phyloP scores from a whole-genome alignment of 306 rosid genomes.

The Vigna angularis region DNA sequence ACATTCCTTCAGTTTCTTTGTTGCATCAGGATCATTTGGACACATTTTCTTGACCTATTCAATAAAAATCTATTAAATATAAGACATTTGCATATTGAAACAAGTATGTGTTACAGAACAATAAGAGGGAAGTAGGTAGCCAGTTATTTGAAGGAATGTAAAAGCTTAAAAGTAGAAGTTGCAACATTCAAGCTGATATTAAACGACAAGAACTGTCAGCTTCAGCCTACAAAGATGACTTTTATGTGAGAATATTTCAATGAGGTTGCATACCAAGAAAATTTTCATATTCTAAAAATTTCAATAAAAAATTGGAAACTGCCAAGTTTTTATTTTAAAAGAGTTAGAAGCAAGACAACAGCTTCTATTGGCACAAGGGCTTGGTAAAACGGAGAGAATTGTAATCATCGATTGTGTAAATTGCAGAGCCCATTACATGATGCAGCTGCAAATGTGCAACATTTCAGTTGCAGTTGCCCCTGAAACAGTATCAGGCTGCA shows the following conservation, averaged over 20 bases:
- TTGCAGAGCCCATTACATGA: neutral
- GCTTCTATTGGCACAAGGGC: slow-evolving; percentile 17
- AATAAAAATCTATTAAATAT: slow-evolving; percentile 40
- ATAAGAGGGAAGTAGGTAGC: slow-evolving; percentile 6
- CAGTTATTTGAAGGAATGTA: neutral
- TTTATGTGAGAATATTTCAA: slow-evolving; percentile 28
- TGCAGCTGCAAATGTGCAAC: slow-evolving; percentile 6
- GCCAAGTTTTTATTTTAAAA: neutral
- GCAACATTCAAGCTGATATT: neutral
- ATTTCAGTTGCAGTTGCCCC: neutral
- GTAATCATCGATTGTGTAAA: neutral
- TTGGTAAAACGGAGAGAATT: neutral
- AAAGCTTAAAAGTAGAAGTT: slow-evolving; percentile 2
- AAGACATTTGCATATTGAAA: slow-evolving; percentile 17
- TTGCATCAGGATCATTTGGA: slow-evolving; percentile 92
- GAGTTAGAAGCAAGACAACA: neutral
- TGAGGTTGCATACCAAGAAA: slow-evolving; percentile 5
- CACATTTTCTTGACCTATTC: slow-evolving; percentile 82
- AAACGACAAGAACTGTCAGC: slow-evolving; percentile 7
- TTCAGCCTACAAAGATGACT: slow-evolving; percentile 26
- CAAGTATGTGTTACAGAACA: slow-evolving; percentile 8
- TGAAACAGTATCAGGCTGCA: neutral
- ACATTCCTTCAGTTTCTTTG: slow-evolving; percentile 94
- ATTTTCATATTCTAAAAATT: slow-evolving; percentile 23
- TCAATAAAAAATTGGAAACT: neutral